Evolutionary conservation across 208 protist species (phyloP).

Genomic region (Plasmodiophora brassicae): DNA sequence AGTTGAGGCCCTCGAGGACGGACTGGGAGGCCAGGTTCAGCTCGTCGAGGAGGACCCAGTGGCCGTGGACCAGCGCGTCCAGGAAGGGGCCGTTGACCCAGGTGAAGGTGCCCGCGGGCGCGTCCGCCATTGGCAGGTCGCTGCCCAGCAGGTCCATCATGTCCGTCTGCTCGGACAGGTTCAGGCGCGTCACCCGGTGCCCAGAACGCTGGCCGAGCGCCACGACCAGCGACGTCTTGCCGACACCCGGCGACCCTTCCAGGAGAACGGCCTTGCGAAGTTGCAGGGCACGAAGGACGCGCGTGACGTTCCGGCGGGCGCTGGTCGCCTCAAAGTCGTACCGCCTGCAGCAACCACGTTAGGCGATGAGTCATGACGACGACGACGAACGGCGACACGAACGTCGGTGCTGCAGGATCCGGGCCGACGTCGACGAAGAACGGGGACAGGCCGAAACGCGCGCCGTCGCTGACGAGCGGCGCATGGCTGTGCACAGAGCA

Average conservation of each 20-base stretch:
- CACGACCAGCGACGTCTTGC: constrained; percentile 96
- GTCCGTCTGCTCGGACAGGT: constrained; percentile 99
- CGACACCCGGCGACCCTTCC: constrained; percentile 69
- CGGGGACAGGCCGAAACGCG: constrained; percentile 39
- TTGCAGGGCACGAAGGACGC: constrained; percentile 84
- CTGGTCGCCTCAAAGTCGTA: constrained; percentile 89
- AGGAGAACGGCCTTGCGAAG: constrained; percentile 79
- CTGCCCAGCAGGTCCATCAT: constrained; percentile 93
- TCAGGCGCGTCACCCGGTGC: constrained; percentile 94
- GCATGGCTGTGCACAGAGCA: not conserved
- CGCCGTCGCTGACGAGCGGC: too few relatives aligned
- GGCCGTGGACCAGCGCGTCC: constrained; percentile 68
- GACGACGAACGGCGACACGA: constrained; percentile 63
- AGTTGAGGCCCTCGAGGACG: constrained; percentile 93
- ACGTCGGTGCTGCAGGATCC: constrained; percentile 63
- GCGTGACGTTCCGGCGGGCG: constrained; percentile 86
- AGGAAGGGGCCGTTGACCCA: constrained; percentile 77
- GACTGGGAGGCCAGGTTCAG: constrained; percentile 99
- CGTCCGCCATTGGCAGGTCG: constrained; percentile 76
- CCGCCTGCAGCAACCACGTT: constrained; percentile 61
- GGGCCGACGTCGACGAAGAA: constrained; percentile 39
- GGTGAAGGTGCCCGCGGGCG: constrained; percentile 40
- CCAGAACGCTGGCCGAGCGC: constrained; percentile 74
- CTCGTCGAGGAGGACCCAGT: constrained; percentile 99
- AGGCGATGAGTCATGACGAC: too few relatives aligned